Percentiles rank a stretch among this genome's conserved stretches.
Conservation (phyloP, 2,329 filamentous ascomycete genomes). For the Cercospora canescens region DNA sequence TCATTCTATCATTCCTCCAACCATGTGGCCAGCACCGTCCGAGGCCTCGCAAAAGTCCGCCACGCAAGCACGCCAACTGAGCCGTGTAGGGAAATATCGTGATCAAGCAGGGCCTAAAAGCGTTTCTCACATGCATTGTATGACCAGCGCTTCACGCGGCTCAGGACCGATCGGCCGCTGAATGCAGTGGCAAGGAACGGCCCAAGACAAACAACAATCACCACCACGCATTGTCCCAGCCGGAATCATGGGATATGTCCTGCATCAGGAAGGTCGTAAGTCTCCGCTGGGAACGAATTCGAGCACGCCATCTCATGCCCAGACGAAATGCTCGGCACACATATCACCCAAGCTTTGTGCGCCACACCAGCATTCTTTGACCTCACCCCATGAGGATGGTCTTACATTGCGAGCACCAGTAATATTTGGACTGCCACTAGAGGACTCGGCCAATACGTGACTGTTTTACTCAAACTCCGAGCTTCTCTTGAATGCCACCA, state of each 20-base stretch:
- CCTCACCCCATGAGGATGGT: not conserved
- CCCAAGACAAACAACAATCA: not conserved
- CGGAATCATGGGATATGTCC: not conserved
- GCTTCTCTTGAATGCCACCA: not conserved
- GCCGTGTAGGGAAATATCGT: not conserved
- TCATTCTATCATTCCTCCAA: too few species aligned
- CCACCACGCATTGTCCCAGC: not conserved
- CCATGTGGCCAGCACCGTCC: too few species aligned
- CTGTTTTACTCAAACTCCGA: not conserved
- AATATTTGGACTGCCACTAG: not conserved
- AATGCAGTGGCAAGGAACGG: not conserved
- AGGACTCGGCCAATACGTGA: not conserved
- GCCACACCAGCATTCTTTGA: not conserved
- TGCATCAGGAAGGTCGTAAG: not conserved
- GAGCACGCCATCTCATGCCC: not conserved
- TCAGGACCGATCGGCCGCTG: not conserved
- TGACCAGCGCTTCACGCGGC: not conserved
- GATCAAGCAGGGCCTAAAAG: not conserved
- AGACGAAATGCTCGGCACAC: constrained; percentile 1
- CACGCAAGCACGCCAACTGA: not conserved
- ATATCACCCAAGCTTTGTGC: constrained; percentile 4
- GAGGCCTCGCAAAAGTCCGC: not conserved
- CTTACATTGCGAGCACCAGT: not conserved
- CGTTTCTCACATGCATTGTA: not conserved
- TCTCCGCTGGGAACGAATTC: not conserved